phyloP scores from a whole-genome alignment of 1,284 basidiomycete genomes.

The Meira nashicola region DNA sequence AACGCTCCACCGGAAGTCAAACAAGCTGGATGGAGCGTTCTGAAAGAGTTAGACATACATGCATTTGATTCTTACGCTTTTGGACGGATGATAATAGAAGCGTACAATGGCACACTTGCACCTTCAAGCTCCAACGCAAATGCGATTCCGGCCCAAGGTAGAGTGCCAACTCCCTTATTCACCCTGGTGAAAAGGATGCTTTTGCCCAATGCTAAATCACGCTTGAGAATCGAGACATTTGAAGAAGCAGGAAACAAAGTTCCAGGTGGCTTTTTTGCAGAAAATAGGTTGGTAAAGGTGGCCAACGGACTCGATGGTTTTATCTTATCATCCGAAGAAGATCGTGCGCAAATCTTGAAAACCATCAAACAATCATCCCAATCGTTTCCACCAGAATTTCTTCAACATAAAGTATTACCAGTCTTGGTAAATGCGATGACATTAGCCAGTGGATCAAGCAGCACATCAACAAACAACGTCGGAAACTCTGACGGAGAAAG shows the following conservation, averaged over 20 bases:
- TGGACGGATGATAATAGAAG: conserved; percentile 37
- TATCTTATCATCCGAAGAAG: conserved; percentile 72
- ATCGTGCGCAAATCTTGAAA: conserved; percentile 62
- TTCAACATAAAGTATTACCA: conserved; percentile 79
- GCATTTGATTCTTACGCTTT: conserved; percentile 41
- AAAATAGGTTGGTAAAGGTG: conserved; percentile 78
- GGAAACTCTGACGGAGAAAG: not conserved
- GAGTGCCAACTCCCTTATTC: conserved; percentile 73
- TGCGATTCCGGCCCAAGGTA: conserved; percentile 67
- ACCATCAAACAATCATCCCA: conserved; percentile 31
- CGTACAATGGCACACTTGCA: conserved; percentile 40
- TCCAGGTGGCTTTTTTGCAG: conserved; percentile 70
- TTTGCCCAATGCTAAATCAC: conserved; percentile 75
- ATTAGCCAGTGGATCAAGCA: conserved; percentile 19
- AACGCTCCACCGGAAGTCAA: conserved; percentile 78
- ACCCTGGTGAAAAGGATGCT: conserved; percentile 78
- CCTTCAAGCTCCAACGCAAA: conserved; percentile 63
- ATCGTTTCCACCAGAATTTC: conserved; percentile 74
- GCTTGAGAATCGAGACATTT: conserved; percentile 61
- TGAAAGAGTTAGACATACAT: conserved; percentile 68
- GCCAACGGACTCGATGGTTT: conserved; percentile 84
- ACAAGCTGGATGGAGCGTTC: conserved; percentile 67
- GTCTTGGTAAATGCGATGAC: conserved; percentile 71
- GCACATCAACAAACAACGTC: conserved; percentile 13
- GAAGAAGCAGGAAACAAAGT: conserved; percentile 42